A percentile compares a stretch with the other conserved stretches of the same genome.
Conservation (phyloP, 1,284 basidiomycete genomes). For the Tetrapyrgos nigripes region DNA sequence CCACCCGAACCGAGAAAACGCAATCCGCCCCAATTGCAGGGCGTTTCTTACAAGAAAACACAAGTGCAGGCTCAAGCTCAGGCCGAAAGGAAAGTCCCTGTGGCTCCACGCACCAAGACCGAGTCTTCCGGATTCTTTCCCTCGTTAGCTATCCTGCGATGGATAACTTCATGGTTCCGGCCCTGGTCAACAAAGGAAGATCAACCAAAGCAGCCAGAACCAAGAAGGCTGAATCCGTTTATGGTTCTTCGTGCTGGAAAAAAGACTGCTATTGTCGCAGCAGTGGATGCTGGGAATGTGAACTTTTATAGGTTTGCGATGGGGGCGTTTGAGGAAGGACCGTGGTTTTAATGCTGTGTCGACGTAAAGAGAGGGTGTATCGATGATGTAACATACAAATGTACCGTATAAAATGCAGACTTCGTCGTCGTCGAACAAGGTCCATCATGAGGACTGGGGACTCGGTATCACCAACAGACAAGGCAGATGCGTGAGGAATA, state of each 20-base stretch:
- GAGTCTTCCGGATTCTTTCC: conserved; percentile 1
- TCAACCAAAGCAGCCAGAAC: not conserved
- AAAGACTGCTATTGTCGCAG: conserved; percentile 86
- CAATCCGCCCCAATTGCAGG: conserved; percentile 27
- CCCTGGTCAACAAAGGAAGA: not conserved
- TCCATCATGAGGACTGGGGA: too few relatives aligned
- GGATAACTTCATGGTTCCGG: conserved; percentile 40
- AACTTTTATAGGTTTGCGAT: conserved; percentile 91
- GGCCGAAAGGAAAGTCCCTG: conserved; percentile 13
- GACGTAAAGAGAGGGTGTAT: too few relatives aligned
- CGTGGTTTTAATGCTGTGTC: conserved; percentile 35
- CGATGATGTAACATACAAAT: too few relatives aligned
- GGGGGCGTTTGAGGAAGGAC: conserved; percentile 84
- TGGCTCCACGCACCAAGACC: conserved; percentile 17
- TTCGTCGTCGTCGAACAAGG: too few relatives aligned
- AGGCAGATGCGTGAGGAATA: too few relatives aligned
- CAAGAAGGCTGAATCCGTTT: conserved; percentile 65
- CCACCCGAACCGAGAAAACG: conserved; percentile 59
- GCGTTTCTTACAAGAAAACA: conserved; percentile 16
- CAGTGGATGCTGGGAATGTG: conserved; percentile 88
- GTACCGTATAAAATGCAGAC: too few relatives aligned
- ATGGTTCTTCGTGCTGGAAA: conserved; percentile 84
- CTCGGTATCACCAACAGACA: too few relatives aligned
- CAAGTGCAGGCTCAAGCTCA: conserved; percentile 11
- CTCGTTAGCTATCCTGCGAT: conserved; percentile 9